These are phyloP conservation scores for Fusarium sp. DNA, from an alignment of 2,329 filamentous ascomycete genomes.

Conservation along the genomic window DNA sequence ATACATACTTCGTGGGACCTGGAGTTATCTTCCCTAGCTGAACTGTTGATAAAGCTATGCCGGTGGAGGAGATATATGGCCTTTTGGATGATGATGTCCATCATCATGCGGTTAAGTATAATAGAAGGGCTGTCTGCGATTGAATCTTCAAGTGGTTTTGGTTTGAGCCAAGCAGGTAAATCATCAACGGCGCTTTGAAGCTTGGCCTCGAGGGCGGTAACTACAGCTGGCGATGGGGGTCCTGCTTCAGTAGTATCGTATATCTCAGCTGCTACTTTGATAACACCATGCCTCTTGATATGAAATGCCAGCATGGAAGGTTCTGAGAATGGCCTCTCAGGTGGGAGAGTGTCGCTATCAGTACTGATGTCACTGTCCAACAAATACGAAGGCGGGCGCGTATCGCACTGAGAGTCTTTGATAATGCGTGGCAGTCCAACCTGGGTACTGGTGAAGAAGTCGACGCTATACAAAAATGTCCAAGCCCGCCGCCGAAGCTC, in stretches of 20 bases:
- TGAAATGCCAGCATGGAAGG: conserved; percentile 6
- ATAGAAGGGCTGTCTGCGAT: conserved; percentile 8
- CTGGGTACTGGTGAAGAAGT: conserved; percentile 39
- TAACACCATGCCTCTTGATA: conserved; percentile 15
- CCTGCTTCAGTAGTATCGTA: conserved; percentile 14
- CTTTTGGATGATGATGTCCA: conserved; percentile 16
- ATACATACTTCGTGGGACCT: conserved; percentile 13
- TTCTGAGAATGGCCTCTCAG: conserved; percentile 1
- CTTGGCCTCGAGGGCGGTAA: background rate
- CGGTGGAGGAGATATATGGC: conserved; percentile 16
- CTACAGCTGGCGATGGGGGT: background rate
- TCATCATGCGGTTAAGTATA: conserved; percentile 19
- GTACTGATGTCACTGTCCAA: background rate
- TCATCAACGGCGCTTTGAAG: background rate
- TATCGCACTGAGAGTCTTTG: conserved; percentile 34
- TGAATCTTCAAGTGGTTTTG: conserved; percentile 4
- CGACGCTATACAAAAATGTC: conserved; percentile 33
- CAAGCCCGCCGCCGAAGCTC: conserved; percentile 31
- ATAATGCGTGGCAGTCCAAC: conserved; percentile 34
- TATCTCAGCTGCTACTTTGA: conserved; percentile 11
- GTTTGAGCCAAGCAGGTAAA: conserved; percentile 19
- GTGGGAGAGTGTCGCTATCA: background rate
- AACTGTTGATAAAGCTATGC: conserved; percentile 4
- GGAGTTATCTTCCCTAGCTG: background rate
- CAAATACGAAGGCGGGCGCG: conserved; percentile 14